These are phyloP conservation scores for Suhomyces prunicola DNA, from an alignment of 805 yeast genomes.

Conservation along the genomic window DNA sequence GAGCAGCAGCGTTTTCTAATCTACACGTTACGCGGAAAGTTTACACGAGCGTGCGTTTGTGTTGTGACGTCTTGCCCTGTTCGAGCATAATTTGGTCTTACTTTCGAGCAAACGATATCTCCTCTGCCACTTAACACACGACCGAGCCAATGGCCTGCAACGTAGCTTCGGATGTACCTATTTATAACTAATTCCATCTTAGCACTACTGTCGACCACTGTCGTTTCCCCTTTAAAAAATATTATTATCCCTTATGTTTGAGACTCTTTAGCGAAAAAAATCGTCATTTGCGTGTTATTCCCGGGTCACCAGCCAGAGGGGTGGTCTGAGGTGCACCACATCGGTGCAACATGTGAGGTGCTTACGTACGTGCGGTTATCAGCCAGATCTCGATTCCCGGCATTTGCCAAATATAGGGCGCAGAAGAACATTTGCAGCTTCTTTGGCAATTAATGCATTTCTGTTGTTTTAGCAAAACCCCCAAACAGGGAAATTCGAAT, in stretches of 20 bases:
- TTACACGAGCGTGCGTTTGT: neutral
- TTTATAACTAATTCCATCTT: neutral
- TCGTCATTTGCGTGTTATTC: neutral
- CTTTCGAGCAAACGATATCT: neutral
- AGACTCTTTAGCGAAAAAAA: neutral
- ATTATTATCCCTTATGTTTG: neutral
- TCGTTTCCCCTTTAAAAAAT: neutral
- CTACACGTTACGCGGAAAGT: neutral
- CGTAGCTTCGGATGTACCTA: neutral
- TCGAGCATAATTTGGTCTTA: neutral
- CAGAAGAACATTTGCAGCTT: neutral
- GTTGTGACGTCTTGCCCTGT: neutral
- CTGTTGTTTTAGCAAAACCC: neutral
- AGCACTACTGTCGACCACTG: no score
- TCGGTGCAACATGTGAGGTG: neutral
- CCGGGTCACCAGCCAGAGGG: neutral
- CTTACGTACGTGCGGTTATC: neutral
- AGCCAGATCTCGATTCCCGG: neutral
- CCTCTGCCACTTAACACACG: neutral
- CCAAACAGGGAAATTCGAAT: neutral
- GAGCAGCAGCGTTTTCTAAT: neutral
- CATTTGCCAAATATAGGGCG: neutral
- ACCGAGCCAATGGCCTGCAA: neutral
- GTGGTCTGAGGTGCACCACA: neutral
- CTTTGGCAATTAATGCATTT: neutral